phyloP scores from a whole-genome alignment of 352 stramenopile genomes.

The Phytophthora litchii region DNA sequence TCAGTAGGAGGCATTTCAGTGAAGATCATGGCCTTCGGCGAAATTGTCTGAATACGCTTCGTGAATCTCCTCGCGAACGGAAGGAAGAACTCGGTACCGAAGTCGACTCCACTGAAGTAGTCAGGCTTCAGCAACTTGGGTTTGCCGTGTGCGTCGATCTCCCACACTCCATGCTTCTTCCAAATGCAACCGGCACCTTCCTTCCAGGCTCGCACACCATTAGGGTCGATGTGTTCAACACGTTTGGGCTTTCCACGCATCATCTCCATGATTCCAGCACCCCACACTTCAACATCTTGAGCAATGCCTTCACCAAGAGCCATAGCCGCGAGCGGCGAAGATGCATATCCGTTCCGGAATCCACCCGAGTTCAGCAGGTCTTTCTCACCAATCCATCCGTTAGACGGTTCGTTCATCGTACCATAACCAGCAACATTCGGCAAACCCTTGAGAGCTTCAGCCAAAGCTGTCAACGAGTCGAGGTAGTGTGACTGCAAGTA shows the following conservation, averaged over 20 bases:
- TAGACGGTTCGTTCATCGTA: conserved; percentile 89
- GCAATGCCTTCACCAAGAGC: conserved; percentile 64
- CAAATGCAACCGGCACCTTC: conserved; percentile 64
- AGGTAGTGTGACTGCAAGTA: conserved; percentile 90
- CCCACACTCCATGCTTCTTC: conserved; percentile 79
- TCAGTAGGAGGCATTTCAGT: conserved; percentile 77
- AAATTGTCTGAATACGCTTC: conserved; percentile 50
- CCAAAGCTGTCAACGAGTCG: conserved; percentile 67
- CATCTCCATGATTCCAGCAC: conserved; percentile 61
- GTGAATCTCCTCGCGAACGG: conserved; percentile 67
- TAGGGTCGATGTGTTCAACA: conserved; percentile 49
- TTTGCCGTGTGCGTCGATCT: conserved; percentile 29
- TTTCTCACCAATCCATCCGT: conserved; percentile 65
- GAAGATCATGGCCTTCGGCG: conserved; percentile 73
- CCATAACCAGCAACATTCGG: conserved; percentile 89
- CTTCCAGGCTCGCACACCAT: conserved; percentile 68
- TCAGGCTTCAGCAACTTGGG: conserved; percentile 56
- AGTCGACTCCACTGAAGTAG: conserved; percentile 71
- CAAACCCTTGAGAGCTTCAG: conserved; percentile 57
- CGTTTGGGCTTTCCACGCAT: conserved; percentile 50
- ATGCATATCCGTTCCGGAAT: conserved; percentile 61
- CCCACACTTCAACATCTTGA: conserved; percentile 67
- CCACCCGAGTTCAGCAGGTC: conserved; percentile 52
- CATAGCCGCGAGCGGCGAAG: conserved; percentile 79
- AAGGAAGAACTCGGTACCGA: conserved; percentile 75